Base-by-base conservation (phyloP, 148 eudicot genomes). In the Cornus kousa region DNA sequence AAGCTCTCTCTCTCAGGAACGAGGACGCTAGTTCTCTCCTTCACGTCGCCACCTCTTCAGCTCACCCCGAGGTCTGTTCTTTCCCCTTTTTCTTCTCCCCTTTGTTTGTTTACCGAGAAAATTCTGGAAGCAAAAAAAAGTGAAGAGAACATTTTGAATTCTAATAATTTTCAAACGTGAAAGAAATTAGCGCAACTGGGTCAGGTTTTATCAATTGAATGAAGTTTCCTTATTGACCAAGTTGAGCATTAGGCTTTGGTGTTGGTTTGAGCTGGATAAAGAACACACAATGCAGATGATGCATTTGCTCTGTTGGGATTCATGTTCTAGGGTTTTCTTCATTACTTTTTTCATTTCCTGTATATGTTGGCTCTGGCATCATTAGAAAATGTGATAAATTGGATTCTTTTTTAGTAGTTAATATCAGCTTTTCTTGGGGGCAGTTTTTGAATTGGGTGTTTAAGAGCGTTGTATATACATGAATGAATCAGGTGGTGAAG, bases 11-110 rank as follows among this genome's bases (percentile, higher is more conserved):
- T 83, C 91, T 93, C 70, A 87, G 91, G 31, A 91, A 96, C 86
- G 99, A 96, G 77, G 99, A 96, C 67, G 86, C 77, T 57, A 98
- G 99, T 40, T 90, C 99, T 33, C 95, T 92, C 65, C 92, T 96
- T 71, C 99, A 96, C 79, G 98, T 96, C 70, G 97, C 98, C 76
- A 81, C 86, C 43, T 89, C 99, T 59, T 88, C 89, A 17, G 77
- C 82, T 62, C 88, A 80, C 57, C 62, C 84, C 10, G 39, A 96
- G 90, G 99, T 93, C 60, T 11, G 23, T 70, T 11, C 1, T 0
- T 23, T 23, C 24, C 46, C 14, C 13, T 40, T 1, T 28, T 68
- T 32, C 35, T 23, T 0, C 64, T 53, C 7, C 68, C 31, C 10
- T 5, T 9, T 14, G 64, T 64, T 64, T 73, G 24, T 9, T 32